Percentiles rank a stretch among this genome's conserved stretches.
phyloP scores from a whole-genome alignment of 1,284 basidiomycete genomes.

The Leccinum pallidistipes region DNA sequence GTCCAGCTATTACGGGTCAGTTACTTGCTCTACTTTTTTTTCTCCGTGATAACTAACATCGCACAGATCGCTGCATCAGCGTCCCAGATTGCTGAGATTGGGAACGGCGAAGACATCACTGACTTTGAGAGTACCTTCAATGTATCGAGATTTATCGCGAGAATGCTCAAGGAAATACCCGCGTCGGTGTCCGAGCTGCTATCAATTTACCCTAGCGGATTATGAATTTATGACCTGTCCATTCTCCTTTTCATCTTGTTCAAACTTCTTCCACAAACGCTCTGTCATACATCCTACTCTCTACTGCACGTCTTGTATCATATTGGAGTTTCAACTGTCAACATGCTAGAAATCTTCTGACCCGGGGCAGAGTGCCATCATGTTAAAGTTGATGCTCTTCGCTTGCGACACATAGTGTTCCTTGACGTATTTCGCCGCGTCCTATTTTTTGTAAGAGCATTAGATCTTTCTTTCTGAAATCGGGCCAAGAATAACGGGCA shows the following conservation, averaged over 20 bases:
- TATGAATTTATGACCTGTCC: not conserved
- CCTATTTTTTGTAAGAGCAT: conserved; percentile 41
- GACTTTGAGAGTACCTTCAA: conserved; percentile 34
- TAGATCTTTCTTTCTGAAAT: not conserved
- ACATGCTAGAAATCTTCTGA: conserved; percentile 12
- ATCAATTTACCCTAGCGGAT: conserved; percentile 15
- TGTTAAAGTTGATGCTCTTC: conserved; percentile 58
- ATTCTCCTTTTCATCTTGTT: not conserved
- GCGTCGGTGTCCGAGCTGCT: conserved; percentile 33
- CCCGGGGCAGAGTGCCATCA: conserved; percentile 45
- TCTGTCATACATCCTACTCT: not conserved
- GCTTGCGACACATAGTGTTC: conserved; percentile 59
- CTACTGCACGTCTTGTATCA: conserved; percentile 16
- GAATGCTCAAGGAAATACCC: conserved; percentile 33
- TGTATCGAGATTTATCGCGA: conserved; percentile 33
- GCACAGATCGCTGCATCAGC: conserved; percentile 32
- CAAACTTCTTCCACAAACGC: not conserved
- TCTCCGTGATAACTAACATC: not conserved
- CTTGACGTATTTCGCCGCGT: conserved; percentile 68
- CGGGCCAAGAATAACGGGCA: not conserved
- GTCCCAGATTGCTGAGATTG: conserved; percentile 34
- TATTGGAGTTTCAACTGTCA: not conserved
- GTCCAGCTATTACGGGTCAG: conserved; percentile 33
- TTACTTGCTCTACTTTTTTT: not conserved
- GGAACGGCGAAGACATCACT: conserved; percentile 35